phyloP scores from a whole-genome alignment of 352 stramenopile genomes.

The Thraustochytrium sp. region DNA sequence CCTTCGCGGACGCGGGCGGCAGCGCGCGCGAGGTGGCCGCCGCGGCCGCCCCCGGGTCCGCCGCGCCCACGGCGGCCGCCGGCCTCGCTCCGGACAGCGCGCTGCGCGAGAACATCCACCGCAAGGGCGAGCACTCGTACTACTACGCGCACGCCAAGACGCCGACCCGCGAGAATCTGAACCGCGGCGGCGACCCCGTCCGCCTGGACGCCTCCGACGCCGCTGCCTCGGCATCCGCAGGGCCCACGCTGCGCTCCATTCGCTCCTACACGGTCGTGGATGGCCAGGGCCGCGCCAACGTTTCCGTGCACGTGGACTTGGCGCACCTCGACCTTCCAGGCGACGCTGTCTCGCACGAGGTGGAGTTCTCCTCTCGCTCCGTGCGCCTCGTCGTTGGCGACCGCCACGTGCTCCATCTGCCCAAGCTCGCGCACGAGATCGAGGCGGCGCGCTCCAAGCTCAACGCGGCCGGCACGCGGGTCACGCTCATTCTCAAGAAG shows the following conservation, averaged over 20 bases:
- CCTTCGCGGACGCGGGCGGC: neutral
- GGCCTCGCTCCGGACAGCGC: too few species aligned
- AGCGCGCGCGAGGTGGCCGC: neutral
- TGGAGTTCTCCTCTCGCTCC: neutral
- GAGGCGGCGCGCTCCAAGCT: neutral
- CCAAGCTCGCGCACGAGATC: constrained; percentile 38
- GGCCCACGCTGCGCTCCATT: neutral
- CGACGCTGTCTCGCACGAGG: neutral
- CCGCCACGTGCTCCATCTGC: neutral
- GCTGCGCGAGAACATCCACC: constrained; percentile 40
- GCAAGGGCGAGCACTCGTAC: constrained; percentile 43
- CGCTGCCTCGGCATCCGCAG: neutral
- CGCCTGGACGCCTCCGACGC: neutral
- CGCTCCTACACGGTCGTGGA: constrained; percentile 22
- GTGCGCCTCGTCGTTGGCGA: neutral
- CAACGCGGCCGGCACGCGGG: neutral
- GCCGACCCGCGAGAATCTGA: constrained; percentile 19
- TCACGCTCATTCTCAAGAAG: constrained; percentile 42
- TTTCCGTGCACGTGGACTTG: constrained; percentile 38
- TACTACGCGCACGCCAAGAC: constrained; percentile 46
- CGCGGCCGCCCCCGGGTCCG: neutral
- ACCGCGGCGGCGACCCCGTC: neutral
- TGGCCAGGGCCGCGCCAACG: constrained; percentile 7
- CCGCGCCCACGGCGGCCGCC: neutral
- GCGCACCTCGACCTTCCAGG: neutral